Evolutionary conservation across 2,329 filamentous ascomycete species (phyloP).

Genomic region (Zymoseptoria crescenta): DNA sequence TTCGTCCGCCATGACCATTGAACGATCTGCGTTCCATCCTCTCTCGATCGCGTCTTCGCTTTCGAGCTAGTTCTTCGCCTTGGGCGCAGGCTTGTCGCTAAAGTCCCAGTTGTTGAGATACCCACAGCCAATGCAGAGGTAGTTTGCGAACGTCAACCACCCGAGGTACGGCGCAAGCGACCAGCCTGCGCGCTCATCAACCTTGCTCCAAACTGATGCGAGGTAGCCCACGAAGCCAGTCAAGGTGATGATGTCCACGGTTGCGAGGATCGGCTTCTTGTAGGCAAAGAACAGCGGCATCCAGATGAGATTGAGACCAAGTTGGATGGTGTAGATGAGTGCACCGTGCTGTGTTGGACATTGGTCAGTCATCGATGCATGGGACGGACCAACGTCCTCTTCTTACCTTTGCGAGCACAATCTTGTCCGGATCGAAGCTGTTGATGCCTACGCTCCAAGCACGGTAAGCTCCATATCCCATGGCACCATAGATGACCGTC

Average conservation of each 20-base stretch:
- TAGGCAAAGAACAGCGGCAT: conserved; percentile 88
- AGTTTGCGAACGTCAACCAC: conserved; percentile 84
- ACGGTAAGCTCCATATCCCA: conserved; percentile 84
- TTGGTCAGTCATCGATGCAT: neutral
- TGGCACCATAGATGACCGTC: conserved; percentile 55
- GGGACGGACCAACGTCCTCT: neutral
- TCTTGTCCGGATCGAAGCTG: conserved; percentile 49
- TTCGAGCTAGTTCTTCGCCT: neutral
- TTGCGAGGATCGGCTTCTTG: conserved; percentile 64
- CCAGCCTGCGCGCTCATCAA: conserved; percentile 67
- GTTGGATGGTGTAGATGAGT: conserved; percentile 77
- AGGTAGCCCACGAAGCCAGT: conserved; percentile 66
- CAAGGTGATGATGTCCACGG: conserved; percentile 66
- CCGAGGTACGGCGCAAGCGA: conserved; percentile 71
- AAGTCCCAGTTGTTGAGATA: conserved; percentile 37
- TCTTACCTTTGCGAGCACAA: conserved; percentile 49
- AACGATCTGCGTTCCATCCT: neutral
- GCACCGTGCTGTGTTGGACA: conserved; percentile 47
- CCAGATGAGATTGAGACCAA: conserved; percentile 78
- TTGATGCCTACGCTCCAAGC: conserved; percentile 58
- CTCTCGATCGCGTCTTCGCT: neutral
- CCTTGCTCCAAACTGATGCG: conserved; percentile 64
- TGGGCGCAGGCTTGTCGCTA: conserved; percentile 18
- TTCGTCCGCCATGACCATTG: neutral
- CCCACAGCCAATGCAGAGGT: conserved; percentile 49